Percentiles rank a stretch among this genome's conserved stretches.
These are phyloP conservation scores for Dictyostelium firmibasis DNA, from an alignment of 78 protist genomes.

Conservation along the genomic window DNA sequence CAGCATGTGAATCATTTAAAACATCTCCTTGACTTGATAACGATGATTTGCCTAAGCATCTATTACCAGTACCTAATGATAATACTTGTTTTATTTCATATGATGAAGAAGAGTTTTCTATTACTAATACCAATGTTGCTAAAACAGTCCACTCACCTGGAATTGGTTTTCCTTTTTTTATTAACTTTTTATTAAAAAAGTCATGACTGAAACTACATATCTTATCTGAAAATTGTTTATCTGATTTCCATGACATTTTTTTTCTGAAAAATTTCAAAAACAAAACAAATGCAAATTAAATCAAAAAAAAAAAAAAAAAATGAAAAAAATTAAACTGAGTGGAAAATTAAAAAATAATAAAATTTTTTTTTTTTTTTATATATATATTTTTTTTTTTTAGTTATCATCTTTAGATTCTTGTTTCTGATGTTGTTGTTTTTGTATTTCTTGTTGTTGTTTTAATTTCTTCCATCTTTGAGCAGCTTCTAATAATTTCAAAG, in stretches of 20 bases:
- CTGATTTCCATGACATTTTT: not conserved
- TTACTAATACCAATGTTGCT: slow-evolving; percentile 16
- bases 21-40: slow-evolving; percentile 44
- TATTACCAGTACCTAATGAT: slow-evolving; percentile 62
- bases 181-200: slow-evolving; percentile 4
- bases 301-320: no score
- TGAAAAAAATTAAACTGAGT: no score
- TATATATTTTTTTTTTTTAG: not conserved
- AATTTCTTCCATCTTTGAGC: slow-evolving; percentile 92
- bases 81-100: not conserved
- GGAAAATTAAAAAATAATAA: no score
- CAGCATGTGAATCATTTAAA: slow-evolving; percentile 74
- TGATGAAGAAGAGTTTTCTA: not conserved
- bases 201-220: not conserved
- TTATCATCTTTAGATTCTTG: not conserved
- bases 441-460: slow-evolving; percentile 24
- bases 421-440: not conserved
- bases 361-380: not conserved
- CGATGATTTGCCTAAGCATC: slow-evolving; percentile 41
- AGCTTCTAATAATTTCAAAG: slow-evolving; percentile 90
- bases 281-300: no score
- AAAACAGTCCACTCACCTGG: slow-evolving; percentile 53
- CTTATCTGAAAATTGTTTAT: not conserved
- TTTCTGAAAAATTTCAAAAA: no score
- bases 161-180: slow-evolving; percentile 58